phyloP scores from a whole-genome alignment of 1,139 yeast genomes.

The Geotrichum macrosporum region DNA sequence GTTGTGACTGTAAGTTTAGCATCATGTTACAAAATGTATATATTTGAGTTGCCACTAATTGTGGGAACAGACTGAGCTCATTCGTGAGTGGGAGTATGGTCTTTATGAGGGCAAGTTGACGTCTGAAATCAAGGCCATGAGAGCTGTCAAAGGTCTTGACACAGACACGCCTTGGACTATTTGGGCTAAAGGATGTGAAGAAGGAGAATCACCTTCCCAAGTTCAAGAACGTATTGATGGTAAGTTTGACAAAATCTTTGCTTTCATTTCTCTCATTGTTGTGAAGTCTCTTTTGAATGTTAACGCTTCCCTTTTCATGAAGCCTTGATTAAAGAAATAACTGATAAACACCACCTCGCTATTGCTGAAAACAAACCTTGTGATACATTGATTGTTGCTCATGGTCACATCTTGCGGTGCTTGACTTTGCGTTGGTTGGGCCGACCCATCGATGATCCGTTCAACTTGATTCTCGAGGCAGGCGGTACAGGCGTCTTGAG shows the following conservation, averaged over 20 bases:
- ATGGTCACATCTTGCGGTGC: slow-evolving; percentile 88
- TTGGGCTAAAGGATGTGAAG: slow-evolving; percentile 91
- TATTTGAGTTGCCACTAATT: neutral
- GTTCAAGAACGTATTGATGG: slow-evolving; percentile 66
- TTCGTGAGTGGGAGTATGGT: slow-evolving; percentile 95
- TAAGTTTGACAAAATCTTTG: too few species aligned
- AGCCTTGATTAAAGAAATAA: slow-evolving; percentile 55
- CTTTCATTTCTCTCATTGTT: too few species aligned
- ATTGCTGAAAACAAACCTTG: slow-evolving; percentile 51
- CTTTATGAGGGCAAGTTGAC: slow-evolving; percentile 84
- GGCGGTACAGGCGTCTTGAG: slow-evolving; percentile 93
- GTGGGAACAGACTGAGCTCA: slow-evolving; percentile 46
- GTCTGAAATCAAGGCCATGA: slow-evolving; percentile 55
- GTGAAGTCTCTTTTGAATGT: too few species aligned
- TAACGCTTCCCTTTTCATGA: too few species aligned
- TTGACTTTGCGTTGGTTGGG: slow-evolving; percentile 82
- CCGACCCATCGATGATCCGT: slow-evolving; percentile 55
- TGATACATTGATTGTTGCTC: slow-evolving; percentile 81
- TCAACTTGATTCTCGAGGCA: slow-evolving; percentile 75
- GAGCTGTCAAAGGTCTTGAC: slow-evolving; percentile 51
- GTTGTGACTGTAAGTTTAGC: slow-evolving; percentile 10
- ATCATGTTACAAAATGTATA: neutral
- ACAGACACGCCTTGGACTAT: slow-evolving; percentile 59
- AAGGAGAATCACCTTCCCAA: slow-evolving; percentile 67
- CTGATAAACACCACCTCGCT: slow-evolving; percentile 57